Base-by-base conservation (phyloP, 225 moss, liverwort and hornwort species). In the Straminergon stramineum region DNA sequence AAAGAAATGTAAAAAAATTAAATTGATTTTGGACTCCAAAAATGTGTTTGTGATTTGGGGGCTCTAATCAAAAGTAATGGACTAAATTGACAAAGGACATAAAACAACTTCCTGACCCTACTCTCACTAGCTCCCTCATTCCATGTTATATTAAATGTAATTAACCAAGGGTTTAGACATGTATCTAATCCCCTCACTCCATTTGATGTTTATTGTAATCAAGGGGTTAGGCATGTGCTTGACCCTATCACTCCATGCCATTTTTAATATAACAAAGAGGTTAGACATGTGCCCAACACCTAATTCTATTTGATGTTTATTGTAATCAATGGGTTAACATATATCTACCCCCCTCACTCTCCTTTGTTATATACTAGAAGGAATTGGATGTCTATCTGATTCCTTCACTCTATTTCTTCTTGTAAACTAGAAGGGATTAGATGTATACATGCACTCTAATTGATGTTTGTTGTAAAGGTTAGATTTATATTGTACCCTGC, bases 41-140 rank as follows among this genome's bases (percentile, higher is more conserved):
- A 28, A 75, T 28, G 17, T 74, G 3, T 73, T 16, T 45, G 9
- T 17, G 10, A 28, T 45, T 43, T 28, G 9, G 5, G 5, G 17
- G 2, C 28, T 73, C 27, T 9, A 73, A 73, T 73, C 24, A 41
- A 71, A 45, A 43, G 16, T 17, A 28, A 74, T 74, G 10, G 27
- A 41, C 17, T 5, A 74, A 43, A 27, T 45, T 2, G 10, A 74
- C 5, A 28, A 9, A 43, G 17, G 16, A 3, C 9, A 15, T 17
- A 45, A 28, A 74, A 45, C 3, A 27, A 28, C 5, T 28, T 43
- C 17, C 1, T 48, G 10, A 43, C 5, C 4, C 5, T 9, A 71
- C 3, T 74, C 0, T 74, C 0, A 10, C 16, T 28, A 30, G 10
- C 1, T 2, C 1, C 0, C 15, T 45, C 45, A 75, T 18, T 75